Conservation (phyloP, 2,329 filamentous ascomycete species). For the Stachybotrys elegans region DNA sequence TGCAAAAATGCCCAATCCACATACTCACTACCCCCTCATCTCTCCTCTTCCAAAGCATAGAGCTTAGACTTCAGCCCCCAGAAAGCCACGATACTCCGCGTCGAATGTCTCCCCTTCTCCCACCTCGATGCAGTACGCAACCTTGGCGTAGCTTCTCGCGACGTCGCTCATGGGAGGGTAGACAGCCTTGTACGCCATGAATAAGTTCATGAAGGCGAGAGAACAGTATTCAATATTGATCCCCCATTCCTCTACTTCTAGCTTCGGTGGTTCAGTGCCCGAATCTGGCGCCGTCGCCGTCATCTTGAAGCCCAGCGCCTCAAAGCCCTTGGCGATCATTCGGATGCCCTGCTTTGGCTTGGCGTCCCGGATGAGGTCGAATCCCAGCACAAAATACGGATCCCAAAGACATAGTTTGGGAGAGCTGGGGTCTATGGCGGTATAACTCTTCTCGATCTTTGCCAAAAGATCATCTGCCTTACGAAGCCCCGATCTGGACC, state of each 20-base stretch:
- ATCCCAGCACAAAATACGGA: constrained; percentile 12
- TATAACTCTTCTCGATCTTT: constrained; percentile 17
- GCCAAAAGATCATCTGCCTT: constrained; percentile 12
- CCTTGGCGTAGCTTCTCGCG: constrained; percentile 12
- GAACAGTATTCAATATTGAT: constrained; percentile 1
- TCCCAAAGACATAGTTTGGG: constrained; percentile 15
- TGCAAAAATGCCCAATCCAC: too few species aligned
- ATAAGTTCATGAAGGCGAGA: constrained; percentile 11
- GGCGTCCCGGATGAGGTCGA: neutral
- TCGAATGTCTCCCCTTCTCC: constrained; percentile 15
- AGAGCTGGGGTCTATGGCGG: constrained; percentile 3
- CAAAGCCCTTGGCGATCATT: constrained; percentile 16
- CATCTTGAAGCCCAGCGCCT: constrained; percentile 19
- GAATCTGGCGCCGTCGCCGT: constrained; percentile 5
- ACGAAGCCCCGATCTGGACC: neutral
- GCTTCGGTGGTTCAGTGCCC: neutral
- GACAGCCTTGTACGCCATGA: constrained; percentile 11
- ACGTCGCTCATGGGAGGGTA: constrained; percentile 15
- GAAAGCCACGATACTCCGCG: too few species aligned
- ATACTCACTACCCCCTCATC: too few species aligned
- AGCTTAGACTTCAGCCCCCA: too few species aligned
- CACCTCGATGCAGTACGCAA: constrained; percentile 17
- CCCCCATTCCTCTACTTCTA: constrained; percentile 20
- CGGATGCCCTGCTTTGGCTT: constrained; percentile 10
- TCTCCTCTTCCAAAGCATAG: too few species aligned